A percentile compares a stretch with the other conserved stretches of the same genome.
phyloP scores from a whole-genome alignment of 352 stramenopile species.

The Pythium angustatum region DNA sequence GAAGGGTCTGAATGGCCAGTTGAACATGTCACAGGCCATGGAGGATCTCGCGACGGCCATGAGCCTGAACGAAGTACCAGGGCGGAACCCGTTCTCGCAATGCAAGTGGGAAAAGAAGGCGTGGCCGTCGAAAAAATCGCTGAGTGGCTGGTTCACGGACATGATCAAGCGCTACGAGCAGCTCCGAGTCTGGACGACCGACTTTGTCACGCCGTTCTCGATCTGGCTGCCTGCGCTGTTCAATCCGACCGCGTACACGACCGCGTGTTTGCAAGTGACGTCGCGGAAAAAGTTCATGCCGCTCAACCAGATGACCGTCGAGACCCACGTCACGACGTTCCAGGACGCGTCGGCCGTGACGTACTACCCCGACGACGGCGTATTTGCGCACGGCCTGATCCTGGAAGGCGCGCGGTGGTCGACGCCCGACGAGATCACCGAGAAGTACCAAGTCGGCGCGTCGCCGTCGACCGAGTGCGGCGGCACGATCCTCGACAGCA shows the following conservation, averaged over 20 bases:
- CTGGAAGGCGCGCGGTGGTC: conserved; percentile 95
- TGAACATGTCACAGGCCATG: conserved; percentile 96
- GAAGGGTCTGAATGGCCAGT: conserved; percentile 94
- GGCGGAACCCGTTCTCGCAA: conserved; percentile 94
- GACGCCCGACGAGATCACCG: conserved; percentile 86
- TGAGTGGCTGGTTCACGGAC: conserved; percentile 91
- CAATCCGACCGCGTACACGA: conserved; percentile 96
- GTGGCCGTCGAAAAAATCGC: conserved; percentile 94
- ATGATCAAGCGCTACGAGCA: conserved; percentile 93
- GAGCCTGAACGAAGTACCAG: conserved; percentile 92
- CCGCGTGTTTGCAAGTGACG: conserved; percentile 94
- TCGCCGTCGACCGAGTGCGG: conserved; percentile 84
- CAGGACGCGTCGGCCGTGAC: conserved; percentile 80
- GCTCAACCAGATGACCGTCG: conserved; percentile 96
- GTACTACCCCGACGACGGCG: conserved; percentile 89
- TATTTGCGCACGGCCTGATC: conserved; percentile 95
- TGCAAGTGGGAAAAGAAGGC: conserved; percentile 96
- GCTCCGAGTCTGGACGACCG: conserved; percentile 83
- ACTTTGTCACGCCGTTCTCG: conserved; percentile 92
- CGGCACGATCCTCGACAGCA: conserved; percentile 91
- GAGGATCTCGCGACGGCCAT: conserved; percentile 93
- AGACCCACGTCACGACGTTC: conserved; percentile 96
- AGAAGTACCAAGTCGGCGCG: conserved; percentile 84
- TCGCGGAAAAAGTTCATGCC: conserved; percentile 90
- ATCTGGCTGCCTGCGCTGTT: conserved; percentile 96